These are phyloP conservation scores for Dactylellina cionopaga DNA, from an alignment of 2,329 filamentous ascomycete species.

Conservation along the genomic window DNA sequence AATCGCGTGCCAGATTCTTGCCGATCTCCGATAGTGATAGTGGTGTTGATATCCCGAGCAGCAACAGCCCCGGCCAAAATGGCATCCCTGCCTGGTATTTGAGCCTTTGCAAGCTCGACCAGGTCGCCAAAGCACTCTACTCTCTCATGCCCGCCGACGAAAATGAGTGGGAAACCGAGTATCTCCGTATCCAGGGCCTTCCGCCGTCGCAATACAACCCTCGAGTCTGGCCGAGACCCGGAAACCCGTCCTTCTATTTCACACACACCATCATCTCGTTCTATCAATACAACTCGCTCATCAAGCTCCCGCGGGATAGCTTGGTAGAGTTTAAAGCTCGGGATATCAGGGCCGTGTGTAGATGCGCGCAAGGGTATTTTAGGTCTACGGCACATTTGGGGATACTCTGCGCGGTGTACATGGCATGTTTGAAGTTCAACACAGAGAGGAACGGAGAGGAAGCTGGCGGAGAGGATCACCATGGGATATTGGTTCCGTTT, in stretches of 20 bases:
- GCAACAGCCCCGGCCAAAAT: neutral
- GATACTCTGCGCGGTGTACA: conserved; percentile 45
- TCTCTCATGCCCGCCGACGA: conserved; percentile 36
- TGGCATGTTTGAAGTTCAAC: conserved; percentile 38
- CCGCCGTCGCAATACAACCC: conserved; percentile 41
- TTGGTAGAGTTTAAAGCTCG: conserved; percentile 20
- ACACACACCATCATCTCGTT: conserved; percentile 46
- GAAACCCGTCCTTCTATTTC: conserved; percentile 48
- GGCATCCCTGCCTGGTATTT: conserved; percentile 41
- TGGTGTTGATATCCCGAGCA: neutral
- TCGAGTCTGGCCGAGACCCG: conserved; percentile 33
- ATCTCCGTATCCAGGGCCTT: conserved; percentile 35
- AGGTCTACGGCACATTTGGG: conserved; percentile 45
- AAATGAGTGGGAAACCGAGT: conserved; percentile 43
- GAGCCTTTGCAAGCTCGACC: conserved; percentile 25
- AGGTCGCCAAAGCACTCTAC: conserved; percentile 31
- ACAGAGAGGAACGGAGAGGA: neutral
- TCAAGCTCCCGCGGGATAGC: conserved; percentile 35
- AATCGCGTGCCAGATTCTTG: conserved; percentile 23
- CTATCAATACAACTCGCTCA: conserved; percentile 45
- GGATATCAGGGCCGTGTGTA: conserved; percentile 40
- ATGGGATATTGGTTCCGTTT: conserved; percentile 5
- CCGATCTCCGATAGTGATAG: neutral
- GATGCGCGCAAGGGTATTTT: conserved; percentile 48
- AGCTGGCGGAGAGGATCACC: neutral